phyloP scores from a whole-genome alignment of 106 monocot species.

The Chionographis japonica region DNA sequence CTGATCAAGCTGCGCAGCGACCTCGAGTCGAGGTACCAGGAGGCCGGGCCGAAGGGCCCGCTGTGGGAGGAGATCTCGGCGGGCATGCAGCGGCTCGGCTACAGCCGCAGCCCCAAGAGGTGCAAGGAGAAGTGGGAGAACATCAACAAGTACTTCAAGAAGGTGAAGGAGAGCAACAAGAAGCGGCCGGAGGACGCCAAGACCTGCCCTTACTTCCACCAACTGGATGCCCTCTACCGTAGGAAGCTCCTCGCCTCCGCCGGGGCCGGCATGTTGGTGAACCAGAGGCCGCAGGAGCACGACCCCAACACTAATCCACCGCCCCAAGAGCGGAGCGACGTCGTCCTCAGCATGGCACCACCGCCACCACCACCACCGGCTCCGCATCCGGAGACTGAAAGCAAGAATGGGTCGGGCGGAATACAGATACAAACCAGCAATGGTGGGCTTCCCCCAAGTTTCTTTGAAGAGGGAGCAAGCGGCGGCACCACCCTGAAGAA shows the following conservation, averaged over 20 bases:
- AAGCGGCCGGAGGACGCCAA: conserved; percentile 76
- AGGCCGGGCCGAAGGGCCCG: conserved; percentile 73
- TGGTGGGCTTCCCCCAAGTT: conserved; percentile 12
- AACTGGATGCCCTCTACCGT: conserved; percentile 70
- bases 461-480: conserved; percentile 19
- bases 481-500: conserved; percentile 21
- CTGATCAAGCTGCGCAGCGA: conserved; percentile 58
- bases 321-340: too few species aligned
- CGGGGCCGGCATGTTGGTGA: background rate
- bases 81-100: conserved; percentile 59
- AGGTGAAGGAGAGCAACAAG: conserved; percentile 92
- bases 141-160: conserved; percentile 97
- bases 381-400: background rate
- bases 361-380: conserved; percentile 4
- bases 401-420: background rate
- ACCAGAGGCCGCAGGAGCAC: background rate
- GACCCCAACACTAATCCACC: background rate
- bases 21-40: conserved; percentile 55
- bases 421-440: conserved; percentile 17
- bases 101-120: conserved; percentile 63
- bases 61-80: conserved; percentile 84
- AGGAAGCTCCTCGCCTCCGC: conserved; percentile 16
- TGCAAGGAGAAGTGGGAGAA: conserved; percentile 98
- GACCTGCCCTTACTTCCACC: conserved; percentile 92
- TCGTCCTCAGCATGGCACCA: background rate